Evolutionary conservation across 345 rosid genomes (phyloP), one percentile per base, ranked within the genome.

Genomic region (Nasturtium officinale): DNA sequence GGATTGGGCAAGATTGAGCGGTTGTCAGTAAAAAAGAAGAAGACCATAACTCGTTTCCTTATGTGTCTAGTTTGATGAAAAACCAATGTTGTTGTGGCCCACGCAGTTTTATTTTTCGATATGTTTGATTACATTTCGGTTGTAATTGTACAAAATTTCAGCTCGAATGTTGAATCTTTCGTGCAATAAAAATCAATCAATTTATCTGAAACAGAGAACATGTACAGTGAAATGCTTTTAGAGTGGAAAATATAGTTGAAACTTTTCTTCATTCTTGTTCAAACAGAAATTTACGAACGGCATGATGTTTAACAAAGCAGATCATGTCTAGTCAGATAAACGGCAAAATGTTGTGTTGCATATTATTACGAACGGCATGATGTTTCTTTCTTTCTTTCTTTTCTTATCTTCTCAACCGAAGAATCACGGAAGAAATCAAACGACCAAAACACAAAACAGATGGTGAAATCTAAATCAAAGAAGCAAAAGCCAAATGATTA

Each of bases 1-100:
- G 3, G 96, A 95, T 47, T 91, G 97, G 97, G 90, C 91, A n/a
- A 87, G 88, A 77, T 81, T 72, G 85, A 87, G 88, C 29, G 91
- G 90, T 21, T 84, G 87, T 46, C 91, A 87, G 70, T 84, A 23
- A 23, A 23, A 23, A 23, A 23, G 71, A 78, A 23, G 45, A 55
- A 9, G 17, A 29, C 16, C 71, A 13, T 13, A 33, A 43, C 43
- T 52, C 42, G 23, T 17, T 2, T 53, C 47, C 3, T 47, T 15
- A 18, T 72, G 6, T 62, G 54, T 63, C 57, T 29, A 28, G 33
- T 66, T 13, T 51, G 28, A 58, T 50, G 55, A 67, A 35, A 38
- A 50, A 23, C 23, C 63, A 18, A 12, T 30, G 13, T 60, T 66
- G 46, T 50, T 74, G 62, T 74, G 29, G 37, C 67, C 37, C 32